A percentile compares a stretch with the other conserved stretches of the same genome.
These are phyloP conservation scores for Tricladium varicosporioides DNA, from an alignment of 2,329 filamentous ascomycete genomes.

Conservation along the genomic window DNA sequence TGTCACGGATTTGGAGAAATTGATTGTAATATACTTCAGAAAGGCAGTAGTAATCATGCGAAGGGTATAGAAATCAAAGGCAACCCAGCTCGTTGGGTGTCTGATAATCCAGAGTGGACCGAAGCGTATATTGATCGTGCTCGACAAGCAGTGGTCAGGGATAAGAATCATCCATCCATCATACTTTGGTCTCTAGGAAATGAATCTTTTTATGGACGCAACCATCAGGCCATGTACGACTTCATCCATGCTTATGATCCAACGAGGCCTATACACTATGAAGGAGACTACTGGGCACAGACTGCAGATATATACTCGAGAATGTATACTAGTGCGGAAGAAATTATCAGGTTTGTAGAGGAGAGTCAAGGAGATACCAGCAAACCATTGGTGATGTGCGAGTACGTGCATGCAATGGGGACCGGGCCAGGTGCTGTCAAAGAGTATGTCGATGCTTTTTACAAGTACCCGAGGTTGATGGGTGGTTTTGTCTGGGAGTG, in stretches of 20 bases:
- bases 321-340: constrained; percentile 52
- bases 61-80: constrained; percentile 57
- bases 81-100: constrained; percentile 56
- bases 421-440: constrained; percentile 69
- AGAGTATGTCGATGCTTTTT: constrained; percentile 65
- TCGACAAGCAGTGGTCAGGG: constrained; percentile 60
- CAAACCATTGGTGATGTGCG: constrained; percentile 59
- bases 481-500: constrained; percentile 45
- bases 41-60: constrained; percentile 56
- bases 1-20: constrained; percentile 47
- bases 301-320: constrained; percentile 54
- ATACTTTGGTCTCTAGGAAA: constrained; percentile 75
- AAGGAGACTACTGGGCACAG: constrained; percentile 49
- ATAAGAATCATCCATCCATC: constrained; percentile 69
- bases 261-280: constrained; percentile 55
- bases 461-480: constrained; percentile 25
- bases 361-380: constrained; percentile 34
- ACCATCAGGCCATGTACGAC: constrained; percentile 66
- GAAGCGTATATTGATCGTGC: constrained; percentile 67
- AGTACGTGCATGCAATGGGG: constrained; percentile 67
- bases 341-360: constrained; percentile 38
- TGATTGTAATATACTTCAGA: constrained; percentile 44
- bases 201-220: constrained; percentile 69
- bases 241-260: constrained; percentile 49
- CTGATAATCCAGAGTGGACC: constrained; percentile 59